Percentiles rank a stretch among this genome's conserved stretches.
Conservation (phyloP, 331 rosid species). For the Stylosanthes scabra region DNA sequence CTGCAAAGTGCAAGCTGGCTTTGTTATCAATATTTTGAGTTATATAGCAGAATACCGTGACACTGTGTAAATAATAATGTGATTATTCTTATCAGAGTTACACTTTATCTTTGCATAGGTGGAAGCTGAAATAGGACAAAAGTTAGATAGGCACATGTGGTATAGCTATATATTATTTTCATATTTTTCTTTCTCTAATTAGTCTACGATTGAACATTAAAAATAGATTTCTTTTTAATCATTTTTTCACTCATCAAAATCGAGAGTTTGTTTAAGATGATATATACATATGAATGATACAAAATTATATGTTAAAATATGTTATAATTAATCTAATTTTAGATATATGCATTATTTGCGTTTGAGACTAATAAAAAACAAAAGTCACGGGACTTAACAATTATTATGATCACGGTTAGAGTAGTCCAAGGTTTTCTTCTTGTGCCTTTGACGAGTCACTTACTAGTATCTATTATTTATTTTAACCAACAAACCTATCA, state of each 20-base stretch:
- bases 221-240: no score
- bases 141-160: neutral
- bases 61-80: neutral
- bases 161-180: neutral
- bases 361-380: neutral
- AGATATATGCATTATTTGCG: neutral
- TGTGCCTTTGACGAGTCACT: constrained; percentile 17
- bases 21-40: neutral
- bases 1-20: constrained; percentile 8
- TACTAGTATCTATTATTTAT: neutral
- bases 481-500: neutral
- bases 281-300: no score
- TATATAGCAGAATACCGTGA: constrained; percentile 1
- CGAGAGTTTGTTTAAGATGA: no score
- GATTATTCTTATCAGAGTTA: neutral
- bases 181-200: neutral
- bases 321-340: neutral
- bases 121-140: neutral
- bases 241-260: no score
- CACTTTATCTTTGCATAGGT: neutral
- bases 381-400: neutral
- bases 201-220: no score
- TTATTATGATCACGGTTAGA: constrained; percentile 19
- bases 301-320: neutral
- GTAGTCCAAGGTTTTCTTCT: constrained; percentile 10